A percentile compares a stretch with the other conserved stretches of the same genome.
Conservation (phyloP, 495 filamentous ascomycete species). For the Aspergillus homomorphus region DNA sequence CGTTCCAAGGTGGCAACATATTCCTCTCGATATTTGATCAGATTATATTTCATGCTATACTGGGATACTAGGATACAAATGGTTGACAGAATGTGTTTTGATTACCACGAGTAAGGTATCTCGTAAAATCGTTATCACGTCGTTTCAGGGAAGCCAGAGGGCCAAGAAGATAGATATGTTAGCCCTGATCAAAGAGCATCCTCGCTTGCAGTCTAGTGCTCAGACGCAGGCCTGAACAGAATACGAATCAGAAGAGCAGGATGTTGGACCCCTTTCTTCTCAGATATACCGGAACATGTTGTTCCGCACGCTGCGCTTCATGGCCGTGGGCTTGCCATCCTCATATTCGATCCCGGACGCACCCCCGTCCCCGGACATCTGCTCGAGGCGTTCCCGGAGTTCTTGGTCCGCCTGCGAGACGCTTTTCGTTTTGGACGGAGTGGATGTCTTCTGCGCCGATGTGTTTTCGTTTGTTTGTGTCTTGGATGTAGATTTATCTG, state of each 20-base stretch:
- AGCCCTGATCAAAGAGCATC: too few species aligned
- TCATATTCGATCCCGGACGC: conserved; percentile 76
- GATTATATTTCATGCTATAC: not conserved
- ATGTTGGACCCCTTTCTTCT: conserved; percentile 4
- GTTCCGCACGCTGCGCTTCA: conserved; percentile 74
- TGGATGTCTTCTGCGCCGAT: conserved; percentile 5
- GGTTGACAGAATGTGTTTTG: not conserved
- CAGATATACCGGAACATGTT: conserved; percentile 76
- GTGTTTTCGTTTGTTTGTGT: not conserved
- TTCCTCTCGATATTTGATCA: not conserved
- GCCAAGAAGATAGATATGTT: too few species aligned
- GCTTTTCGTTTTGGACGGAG: conserved; percentile 39
- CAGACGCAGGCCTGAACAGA: too few species aligned
- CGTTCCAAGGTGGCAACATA: conserved; percentile 2
- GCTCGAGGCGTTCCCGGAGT: conserved; percentile 61
- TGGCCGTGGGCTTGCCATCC: conserved; percentile 67
- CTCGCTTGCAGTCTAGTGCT: too few species aligned
- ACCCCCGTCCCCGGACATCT: conserved; percentile 71
- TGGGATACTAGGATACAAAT: not conserved
- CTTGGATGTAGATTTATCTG: not conserved
- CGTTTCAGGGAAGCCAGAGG: too few species aligned
- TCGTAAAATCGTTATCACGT: too few species aligned
- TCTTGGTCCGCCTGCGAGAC: conserved; percentile 66
- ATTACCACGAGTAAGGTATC: not conserved
- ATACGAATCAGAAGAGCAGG: not conserved